Percentiles rank a stretch among this genome's conserved stretches.
Conservation (phyloP, 2,329 filamentous ascomycete species). For the Coniochaeta sp. region DNA sequence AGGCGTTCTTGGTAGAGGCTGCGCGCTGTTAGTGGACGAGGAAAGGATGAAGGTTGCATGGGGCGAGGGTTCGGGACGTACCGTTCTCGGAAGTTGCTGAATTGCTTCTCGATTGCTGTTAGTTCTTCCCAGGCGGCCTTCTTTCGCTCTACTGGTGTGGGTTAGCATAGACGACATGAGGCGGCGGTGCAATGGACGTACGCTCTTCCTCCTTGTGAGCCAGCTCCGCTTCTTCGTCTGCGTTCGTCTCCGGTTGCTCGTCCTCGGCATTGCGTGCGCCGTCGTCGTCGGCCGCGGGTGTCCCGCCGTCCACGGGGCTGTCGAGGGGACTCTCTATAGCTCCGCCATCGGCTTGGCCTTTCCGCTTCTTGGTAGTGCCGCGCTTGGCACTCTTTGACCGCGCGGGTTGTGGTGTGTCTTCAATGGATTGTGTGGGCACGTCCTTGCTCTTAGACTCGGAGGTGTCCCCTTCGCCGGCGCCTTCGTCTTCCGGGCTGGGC, state of each 20-base stretch:
- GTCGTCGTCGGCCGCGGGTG: constrained; percentile 25
- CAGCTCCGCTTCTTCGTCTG: constrained; percentile 52
- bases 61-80: constrained; percentile 27
- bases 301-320: constrained; percentile 21
- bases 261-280: constrained; percentile 42
- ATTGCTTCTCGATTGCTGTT: constrained; percentile 77
- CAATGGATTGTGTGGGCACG: constrained; percentile 20
- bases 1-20: constrained; percentile 87
- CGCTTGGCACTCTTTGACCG: constrained; percentile 33
- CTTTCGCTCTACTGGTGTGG: constrained; percentile 62
- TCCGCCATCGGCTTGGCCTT: constrained; percentile 19
- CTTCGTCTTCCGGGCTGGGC: constrained; percentile 28
- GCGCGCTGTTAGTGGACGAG: constrained; percentile 14
- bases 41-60: background rate
- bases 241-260: constrained; percentile 45
- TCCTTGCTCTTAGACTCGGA: constrained; percentile 31
- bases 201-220: constrained; percentile 55
- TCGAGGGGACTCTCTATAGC: constrained; percentile 6
- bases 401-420: constrained; percentile 24
- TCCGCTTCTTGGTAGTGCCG: constrained; percentile 28
- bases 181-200: constrained; percentile 27
- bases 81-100: constrained; percentile 77
- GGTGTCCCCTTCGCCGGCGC: constrained; percentile 41
- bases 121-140: constrained; percentile 74
- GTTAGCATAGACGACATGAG: constrained; percentile 4